Evolutionary conservation across 352 stramenopile species (phyloP).

Genomic region (Thraustochytrium striatum): DNA sequence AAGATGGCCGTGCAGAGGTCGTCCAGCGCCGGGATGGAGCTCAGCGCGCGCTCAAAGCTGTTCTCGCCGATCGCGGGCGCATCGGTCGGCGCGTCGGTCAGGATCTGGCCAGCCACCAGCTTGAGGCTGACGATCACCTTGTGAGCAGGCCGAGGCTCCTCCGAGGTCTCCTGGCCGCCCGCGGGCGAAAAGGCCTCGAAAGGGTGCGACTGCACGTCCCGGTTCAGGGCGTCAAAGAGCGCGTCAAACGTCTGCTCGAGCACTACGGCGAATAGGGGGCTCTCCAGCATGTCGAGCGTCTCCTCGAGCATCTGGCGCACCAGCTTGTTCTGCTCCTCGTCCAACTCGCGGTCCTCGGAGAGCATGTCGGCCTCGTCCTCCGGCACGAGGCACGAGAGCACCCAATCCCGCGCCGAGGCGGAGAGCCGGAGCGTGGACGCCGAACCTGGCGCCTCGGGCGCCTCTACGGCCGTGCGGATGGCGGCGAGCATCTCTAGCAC

Average conservation of each 20-base stretch:
- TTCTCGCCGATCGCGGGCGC: neutral
- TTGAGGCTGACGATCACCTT: slow-evolving; percentile 47
- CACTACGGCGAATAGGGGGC: slow-evolving; percentile 2
- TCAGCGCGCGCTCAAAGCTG: neutral
- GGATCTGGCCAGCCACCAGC: slow-evolving; percentile 10
- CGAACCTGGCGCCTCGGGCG: neutral
- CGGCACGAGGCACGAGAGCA: slow-evolving; percentile 16
- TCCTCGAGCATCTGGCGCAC: slow-evolving; percentile 36
- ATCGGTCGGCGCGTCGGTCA: neutral
- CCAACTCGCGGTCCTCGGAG: neutral
- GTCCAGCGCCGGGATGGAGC: slow-evolving; percentile 5
- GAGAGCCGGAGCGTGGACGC: neutral
- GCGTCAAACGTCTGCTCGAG: slow-evolving; percentile 35
- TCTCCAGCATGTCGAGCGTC: slow-evolving; percentile 45
- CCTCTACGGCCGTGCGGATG: slow-evolving; percentile 17
- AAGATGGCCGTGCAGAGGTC: slow-evolving; percentile 28
- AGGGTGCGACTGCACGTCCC: neutral
- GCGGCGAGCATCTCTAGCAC: slow-evolving; percentile 34
- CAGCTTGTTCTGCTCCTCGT: neutral
- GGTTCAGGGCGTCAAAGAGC: slow-evolving; percentile 28
- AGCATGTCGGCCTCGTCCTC: slow-evolving; percentile 29
- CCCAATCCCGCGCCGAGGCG: neutral
- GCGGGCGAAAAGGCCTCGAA: slow-evolving; percentile 31
- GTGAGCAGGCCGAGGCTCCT: no score
- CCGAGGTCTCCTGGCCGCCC: no score